Evolutionary conservation across 345 rosid genomes (phyloP), one percentile per base, ranked within the genome.

Genomic region (Arabidopsis suecica): DNA sequence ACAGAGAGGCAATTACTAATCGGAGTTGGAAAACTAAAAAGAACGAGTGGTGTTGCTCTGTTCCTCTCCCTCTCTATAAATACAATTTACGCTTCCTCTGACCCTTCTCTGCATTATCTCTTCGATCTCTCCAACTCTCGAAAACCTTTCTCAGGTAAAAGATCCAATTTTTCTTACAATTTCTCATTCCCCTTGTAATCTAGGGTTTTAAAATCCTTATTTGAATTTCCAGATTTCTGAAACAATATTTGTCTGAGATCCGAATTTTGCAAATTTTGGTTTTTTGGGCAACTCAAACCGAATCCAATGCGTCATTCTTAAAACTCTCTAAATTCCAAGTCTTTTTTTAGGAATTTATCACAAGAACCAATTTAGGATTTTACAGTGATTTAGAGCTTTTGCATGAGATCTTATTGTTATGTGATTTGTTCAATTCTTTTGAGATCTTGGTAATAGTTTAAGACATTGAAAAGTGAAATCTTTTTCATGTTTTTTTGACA

Each of bases 41-140:
- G 4, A 48, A 59, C 79, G 73, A 75, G 73, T 68, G 79, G 78
- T 67, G 61, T 58, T 40, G 34, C 73, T 75, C 61, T 75, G 13
- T 74, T 38, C 18, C 47, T 10, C 65, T 49, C 45, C 72, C 10
- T 53, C 20, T 50, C 5, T 72, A 4, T 59, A 36, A 53, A 66
- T 74, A 75, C 20, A 34, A 62, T n/a, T 40, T 49, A 12, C 66
- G 37, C 72, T 47, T 41, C 54, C 44, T 33, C 3, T 65, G 18
- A 34, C 42, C 14, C 51, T 25, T 25, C 48, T 73, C 25, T 32
- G 58, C 72, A 47, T 74, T 65, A 74, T 74, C 73, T 58, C 79
- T 66, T 66, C 66, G 4, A 18, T 60, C 59, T 62, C 9, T 38
- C 62, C 5, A 38, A 38, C 28, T 53, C 72, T 40, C 64, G 1